Evolutionary conservation across 306 rosid genomes (phyloP).

Genomic region (Cicer judaicum): DNA sequence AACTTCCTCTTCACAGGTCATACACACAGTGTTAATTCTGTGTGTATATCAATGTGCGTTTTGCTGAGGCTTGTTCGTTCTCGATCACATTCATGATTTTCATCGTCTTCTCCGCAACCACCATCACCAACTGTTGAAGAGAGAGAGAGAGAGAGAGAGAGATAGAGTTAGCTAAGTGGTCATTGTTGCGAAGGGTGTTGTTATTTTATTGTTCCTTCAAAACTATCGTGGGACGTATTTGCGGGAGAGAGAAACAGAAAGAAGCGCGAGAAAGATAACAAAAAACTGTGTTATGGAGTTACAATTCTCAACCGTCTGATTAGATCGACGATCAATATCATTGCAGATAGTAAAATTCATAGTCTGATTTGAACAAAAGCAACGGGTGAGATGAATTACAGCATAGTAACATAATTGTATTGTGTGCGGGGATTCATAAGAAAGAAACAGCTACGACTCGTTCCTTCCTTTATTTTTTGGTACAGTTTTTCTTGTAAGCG

Average conservation of each 20-base stretch:
- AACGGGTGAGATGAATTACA: too few species aligned
- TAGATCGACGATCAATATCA: too few species aligned
- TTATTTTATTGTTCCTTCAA: conserved; percentile 57
- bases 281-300: too few species aligned
- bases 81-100: conserved; percentile 39
- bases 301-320: too few species aligned
- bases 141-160: conserved; percentile 47
- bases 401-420: neutral
- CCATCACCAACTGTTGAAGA: conserved; percentile 63
- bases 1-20: neutral
- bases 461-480: neutral
- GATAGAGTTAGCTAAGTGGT: conserved; percentile 74
- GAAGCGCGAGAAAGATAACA: conserved; percentile 1
- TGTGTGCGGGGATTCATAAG: neutral
- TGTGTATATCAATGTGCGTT: neutral
- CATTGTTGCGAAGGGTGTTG: conserved; percentile 70
- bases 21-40: neutral
- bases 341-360: too few species aligned
- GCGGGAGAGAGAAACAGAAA: conserved; percentile 24
- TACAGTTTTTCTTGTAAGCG: neutral
- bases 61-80: neutral
- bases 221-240: conserved; percentile 50
- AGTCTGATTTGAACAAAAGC: too few species aligned
- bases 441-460: conserved; percentile 40
- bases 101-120: conserved; percentile 52